Conservation (phyloP, 2,329 filamentous ascomycete genomes). For the Didymella sp. region DNA sequence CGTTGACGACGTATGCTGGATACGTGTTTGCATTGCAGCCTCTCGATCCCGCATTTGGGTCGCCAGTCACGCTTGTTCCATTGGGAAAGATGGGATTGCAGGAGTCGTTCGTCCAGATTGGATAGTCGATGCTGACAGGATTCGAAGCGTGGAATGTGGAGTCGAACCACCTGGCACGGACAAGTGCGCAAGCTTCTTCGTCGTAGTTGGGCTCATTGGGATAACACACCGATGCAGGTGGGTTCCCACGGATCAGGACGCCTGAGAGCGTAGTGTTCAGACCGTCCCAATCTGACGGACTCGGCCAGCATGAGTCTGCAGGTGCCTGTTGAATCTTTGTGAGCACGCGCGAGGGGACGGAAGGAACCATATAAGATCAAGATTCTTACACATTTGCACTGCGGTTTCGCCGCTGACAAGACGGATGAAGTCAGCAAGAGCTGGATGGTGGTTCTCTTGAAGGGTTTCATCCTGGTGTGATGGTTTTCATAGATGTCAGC, state of each 20-base stretch:
- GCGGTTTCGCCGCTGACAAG: background rate
- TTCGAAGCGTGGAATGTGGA: constrained; percentile 36
- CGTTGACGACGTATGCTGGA: constrained; percentile 41
- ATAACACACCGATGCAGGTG: constrained; percentile 42
- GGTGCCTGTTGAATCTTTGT: constrained; percentile 20
- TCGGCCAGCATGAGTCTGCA: constrained; percentile 32
- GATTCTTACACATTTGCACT: constrained; percentile 34
- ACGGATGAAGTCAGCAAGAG: background rate
- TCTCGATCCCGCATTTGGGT: constrained; percentile 26
- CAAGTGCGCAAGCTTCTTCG: constrained; percentile 26
- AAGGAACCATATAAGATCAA: background rate
- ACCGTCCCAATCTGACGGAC: constrained; percentile 24
- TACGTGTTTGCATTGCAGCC: constrained; percentile 37
- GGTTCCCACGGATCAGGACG: constrained; percentile 27
- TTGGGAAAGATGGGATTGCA: constrained; percentile 42
- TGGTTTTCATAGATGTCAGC: background rate
- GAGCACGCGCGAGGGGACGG: background rate
- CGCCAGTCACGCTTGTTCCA: constrained; percentile 39
- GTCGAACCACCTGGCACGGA: constrained; percentile 38
- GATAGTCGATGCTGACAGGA: constrained; percentile 41
- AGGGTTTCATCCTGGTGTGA: background rate
- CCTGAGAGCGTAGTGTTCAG: constrained; percentile 34
- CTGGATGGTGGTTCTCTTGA: background rate
- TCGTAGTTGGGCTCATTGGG: constrained; percentile 29
- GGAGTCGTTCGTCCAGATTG: constrained; percentile 39